Evolutionary conservation across 2,329 filamentous ascomycete species (phyloP), one percentile per base, ranked within the genome.

Genomic region (Aureobasidium uvarum): DNA sequence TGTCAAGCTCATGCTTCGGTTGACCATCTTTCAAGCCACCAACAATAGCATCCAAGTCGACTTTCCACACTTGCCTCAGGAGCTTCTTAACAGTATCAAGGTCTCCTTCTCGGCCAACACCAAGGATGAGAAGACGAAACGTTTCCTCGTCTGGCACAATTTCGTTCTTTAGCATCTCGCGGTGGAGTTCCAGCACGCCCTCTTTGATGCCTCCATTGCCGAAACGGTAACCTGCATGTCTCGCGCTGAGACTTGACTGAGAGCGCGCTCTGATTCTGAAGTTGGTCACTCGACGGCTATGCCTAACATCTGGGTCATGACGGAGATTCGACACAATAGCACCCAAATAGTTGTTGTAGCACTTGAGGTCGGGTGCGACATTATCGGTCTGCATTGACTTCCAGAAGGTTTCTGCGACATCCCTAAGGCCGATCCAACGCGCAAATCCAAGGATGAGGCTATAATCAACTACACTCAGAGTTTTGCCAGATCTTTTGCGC

Each of bases 271-370:
- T 39, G 67, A 73, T 67, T 62, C 70, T 67, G 66, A 67, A 69
- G 65, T 71, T 56, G 71, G 72, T 79, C 75, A 72, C 77, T 72
- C 71, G 80, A 73, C 62, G 69, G 64, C n/a, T 80, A 73, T 76
- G 73, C 38, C 78, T 76, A 5, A 73, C 70, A 39, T 74, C 72
- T 38, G 82, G 74, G 52, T 73, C 68, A n/a, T 68, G 46, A 8
- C 70, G 51, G 8, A 58, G 68, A 55, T 73, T 70, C 80, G 81
- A 85, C 45, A 81, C 76, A 54, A 77, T 75, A 1, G 81, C 77
- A 20, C 79, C 80, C 75, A 87, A 80, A 65, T 80, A 83, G 66
- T 81, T 74, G 65, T 86, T 87, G 70, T 83, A 87, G 71, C 83
- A 85, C 65, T 76, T 74, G 2, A 78, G 69, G 69, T 84, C 80